Conservation (phyloP, 2,329 filamentous ascomycete species). For the Chaetomium globosum region DNA sequence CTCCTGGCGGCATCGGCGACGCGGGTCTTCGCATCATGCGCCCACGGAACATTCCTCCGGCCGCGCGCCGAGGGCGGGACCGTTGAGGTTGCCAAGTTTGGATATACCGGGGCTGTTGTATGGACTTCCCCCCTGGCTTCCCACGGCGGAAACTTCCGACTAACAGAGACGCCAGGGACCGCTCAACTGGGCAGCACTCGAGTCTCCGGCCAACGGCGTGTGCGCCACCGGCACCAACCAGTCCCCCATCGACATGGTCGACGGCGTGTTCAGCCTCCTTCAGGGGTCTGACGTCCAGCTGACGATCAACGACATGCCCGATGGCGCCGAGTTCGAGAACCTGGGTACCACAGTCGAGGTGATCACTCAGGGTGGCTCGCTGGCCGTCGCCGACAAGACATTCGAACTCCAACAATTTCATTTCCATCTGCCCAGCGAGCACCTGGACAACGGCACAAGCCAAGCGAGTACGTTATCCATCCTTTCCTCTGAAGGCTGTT, state of each 20-base stretch:
- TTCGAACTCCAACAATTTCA: constrained; percentile 53
- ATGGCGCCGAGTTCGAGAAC: constrained; percentile 57
- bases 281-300: constrained; percentile 42
- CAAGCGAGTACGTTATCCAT: constrained; percentile 46
- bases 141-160: not conserved
- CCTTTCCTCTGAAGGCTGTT: no score
- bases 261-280: constrained; percentile 42
- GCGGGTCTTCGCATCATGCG: constrained; percentile 37
- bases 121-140: not conserved
- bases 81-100: constrained; percentile 42
- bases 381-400: constrained; percentile 42
- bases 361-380: constrained; percentile 47
- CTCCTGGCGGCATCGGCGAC: constrained; percentile 34
- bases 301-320: constrained; percentile 47
- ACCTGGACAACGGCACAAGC: constrained; percentile 49
- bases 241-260: constrained; percentile 60
- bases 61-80: constrained; percentile 38
- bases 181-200: constrained; percentile 35
- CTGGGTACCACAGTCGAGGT: constrained; percentile 61
- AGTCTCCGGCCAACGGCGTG: constrained; percentile 44
- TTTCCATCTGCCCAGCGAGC: constrained; percentile 55
- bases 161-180: constrained; percentile 30
- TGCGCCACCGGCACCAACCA: constrained; percentile 58
- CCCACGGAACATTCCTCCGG: constrained; percentile 37
- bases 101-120: constrained; percentile 37